These are phyloP conservation scores for Hibiscus mutabilis DNA, from an alignment of 345 rosid genomes.

Conservation along the genomic window DNA sequence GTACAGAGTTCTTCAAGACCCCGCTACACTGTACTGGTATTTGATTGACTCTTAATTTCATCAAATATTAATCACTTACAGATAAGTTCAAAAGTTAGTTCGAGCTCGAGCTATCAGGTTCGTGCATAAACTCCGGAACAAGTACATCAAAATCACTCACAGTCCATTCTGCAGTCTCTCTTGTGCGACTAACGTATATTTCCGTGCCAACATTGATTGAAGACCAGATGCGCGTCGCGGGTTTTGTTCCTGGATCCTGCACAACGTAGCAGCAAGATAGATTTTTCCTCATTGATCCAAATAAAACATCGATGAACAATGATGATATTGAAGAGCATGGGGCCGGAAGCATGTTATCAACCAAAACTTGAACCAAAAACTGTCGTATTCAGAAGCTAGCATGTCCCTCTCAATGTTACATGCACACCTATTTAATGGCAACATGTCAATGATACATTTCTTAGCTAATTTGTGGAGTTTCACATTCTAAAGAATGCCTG, in stretches of 20 bases:
- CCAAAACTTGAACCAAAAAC: background rate
- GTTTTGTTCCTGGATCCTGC: constrained; percentile 47
- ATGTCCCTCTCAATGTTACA: background rate
- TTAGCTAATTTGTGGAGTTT: background rate
- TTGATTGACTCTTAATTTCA: background rate
- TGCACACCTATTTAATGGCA: background rate
- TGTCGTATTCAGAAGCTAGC: background rate
- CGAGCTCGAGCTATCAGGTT: constrained; percentile 10
- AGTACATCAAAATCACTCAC: constrained; percentile 45
- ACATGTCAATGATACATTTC: too few species aligned
- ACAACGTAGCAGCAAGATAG: background rate
- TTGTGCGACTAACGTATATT: constrained; percentile 34
- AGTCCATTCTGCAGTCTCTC: constrained; percentile 41
- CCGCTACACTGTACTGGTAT: background rate
- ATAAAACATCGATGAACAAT: too few species aligned
- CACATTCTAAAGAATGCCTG: background rate
- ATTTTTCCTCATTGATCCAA: background rate
- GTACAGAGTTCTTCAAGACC: background rate
- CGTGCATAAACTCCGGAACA: constrained; percentile 21
- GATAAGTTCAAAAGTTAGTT: background rate
- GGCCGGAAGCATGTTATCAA: background rate
- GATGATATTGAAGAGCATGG: background rate
- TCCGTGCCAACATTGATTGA: constrained; percentile 47
- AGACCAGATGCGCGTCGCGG: constrained; percentile 36
- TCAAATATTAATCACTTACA: background rate